phyloP scores from a whole-genome alignment of 345 rosid genomes.

The Crucihimalaya himalaica region DNA sequence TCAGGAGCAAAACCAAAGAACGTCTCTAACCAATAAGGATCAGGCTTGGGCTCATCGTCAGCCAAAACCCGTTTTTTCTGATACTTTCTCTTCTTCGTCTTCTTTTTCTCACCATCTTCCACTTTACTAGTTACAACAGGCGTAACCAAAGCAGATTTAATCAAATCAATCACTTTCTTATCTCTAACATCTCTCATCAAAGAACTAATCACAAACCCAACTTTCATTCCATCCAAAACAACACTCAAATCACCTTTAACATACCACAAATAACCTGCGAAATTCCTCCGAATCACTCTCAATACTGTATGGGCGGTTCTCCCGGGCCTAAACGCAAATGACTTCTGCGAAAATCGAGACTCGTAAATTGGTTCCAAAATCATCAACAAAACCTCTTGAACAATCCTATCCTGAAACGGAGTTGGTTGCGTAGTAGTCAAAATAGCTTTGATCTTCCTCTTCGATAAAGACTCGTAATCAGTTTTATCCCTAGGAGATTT shows the following conservation, averaged over 20 bases:
- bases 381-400: conserved; percentile 90
- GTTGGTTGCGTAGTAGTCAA: conserved; percentile 88
- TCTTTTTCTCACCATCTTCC: conserved; percentile 71
- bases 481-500: conserved; percentile 92
- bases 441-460: conserved; percentile 89
- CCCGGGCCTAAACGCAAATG: conserved; percentile 89
- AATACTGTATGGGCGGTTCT: conserved; percentile 83
- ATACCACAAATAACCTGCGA: conserved; percentile 94
- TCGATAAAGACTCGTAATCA: conserved; percentile 78
- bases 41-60: conserved; percentile 98
- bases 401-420: conserved; percentile 91
- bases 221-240: conserved; percentile 90
- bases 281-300: conserved; percentile 87
- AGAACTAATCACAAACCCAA: conserved; percentile 74
- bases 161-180: conserved; percentile 88
- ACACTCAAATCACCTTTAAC: conserved; percentile 91
- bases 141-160: conserved; percentile 72
- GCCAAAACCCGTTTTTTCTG: conserved; percentile 93
- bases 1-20: conserved; percentile 97
- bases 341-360: conserved; percentile 81
- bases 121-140: conserved; percentile 67
- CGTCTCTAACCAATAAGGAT: conserved; percentile 95
- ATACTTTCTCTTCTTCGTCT: conserved; percentile 83
- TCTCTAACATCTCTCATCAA: conserved; percentile 95
- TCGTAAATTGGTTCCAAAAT: conserved; percentile 84